Base-by-base conservation (phyloP, 1,139 yeast species). In the Geotrichum reessii region DNA sequence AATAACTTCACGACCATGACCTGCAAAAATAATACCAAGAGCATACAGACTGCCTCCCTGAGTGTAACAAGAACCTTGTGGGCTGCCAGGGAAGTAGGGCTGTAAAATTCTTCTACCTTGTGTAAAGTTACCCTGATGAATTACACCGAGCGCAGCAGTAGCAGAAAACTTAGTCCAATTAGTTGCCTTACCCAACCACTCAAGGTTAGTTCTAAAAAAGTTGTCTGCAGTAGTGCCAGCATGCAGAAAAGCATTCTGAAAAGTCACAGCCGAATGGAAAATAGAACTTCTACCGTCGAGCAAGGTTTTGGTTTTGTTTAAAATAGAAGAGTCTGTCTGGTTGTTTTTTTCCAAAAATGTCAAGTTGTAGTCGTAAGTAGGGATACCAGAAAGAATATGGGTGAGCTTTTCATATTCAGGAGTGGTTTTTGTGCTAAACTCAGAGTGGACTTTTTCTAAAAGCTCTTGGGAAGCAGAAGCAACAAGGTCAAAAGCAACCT, bases 101-200 rank as follows among this genome's bases (percentile, higher is more conserved):
- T 87, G 86, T 71, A 93, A 81, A 56, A 93, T 85, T 64, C 86
- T 83, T 71, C 85, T 85, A 60, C 99, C 99, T 71, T 90, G 96
- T 0, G 96, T 82, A 63, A 93, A 80, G 71, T 93, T 92, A 57
- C 99, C 99, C 69, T 87, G 89, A 71, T 93, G 99, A 66, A 93
- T 92, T 40, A 93, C 99, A 71, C 99, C 99, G 61, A 95, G 78
- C 14, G 98, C 97, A 21, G 99, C 99, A 33, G 99, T 93, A 6
- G 99, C 98, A 0, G 96, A 85, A 71, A 93, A 93, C 71, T 93
- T 93, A 8, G 97, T 92, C 99, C 99, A 93, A 74, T 92, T 92
- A 55, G 95, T 86, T 12, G 99, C 98, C 75, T 91, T 90, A 46
- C 96, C 96, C 65, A 93, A 79, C 98, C 98, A 95, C 69, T 93